Conservation (phyloP, 805 yeast species). For the Candida sanyiensis region DNA sequence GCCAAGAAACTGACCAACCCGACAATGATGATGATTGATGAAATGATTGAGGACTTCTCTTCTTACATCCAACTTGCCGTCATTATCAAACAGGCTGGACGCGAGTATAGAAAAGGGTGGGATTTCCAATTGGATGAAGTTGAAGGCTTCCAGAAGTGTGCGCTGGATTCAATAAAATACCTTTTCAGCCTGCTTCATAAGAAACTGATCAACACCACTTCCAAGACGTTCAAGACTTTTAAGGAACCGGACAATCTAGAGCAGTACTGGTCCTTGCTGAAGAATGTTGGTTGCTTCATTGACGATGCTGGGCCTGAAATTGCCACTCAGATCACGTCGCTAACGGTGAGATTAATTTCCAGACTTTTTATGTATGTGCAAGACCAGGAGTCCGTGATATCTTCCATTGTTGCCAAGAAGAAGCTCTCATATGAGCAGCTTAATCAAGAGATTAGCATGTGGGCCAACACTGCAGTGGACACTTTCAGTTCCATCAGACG, state of each 20-base stretch:
- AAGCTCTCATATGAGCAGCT: constrained; percentile 15
- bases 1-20: constrained; percentile 78
- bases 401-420: constrained; percentile 26
- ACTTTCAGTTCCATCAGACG: constrained; percentile 73
- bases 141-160: constrained; percentile 55
- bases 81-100: constrained; percentile 62
- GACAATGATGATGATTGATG: constrained; percentile 94
- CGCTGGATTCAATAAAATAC: constrained; percentile 68
- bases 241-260: constrained; percentile 90
- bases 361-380: constrained; percentile 66
- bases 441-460: constrained; percentile 29
- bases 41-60: constrained; percentile 80
- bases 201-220: constrained; percentile 74
- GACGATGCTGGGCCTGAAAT: constrained; percentile 78
- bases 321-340: constrained; percentile 64
- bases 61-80: constrained; percentile 71
- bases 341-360: constrained; percentile 63
- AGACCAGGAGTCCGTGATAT: constrained; percentile 65
- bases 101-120: constrained; percentile 62
- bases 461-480: constrained; percentile 56
- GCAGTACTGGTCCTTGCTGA: constrained; percentile 72
- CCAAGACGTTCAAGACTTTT: constrained; percentile 69
- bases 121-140: constrained; percentile 59
- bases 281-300: constrained; percentile 68
- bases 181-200: constrained; percentile 65